Percentiles rank a stretch among this genome's conserved stretches.
phyloP scores from a whole-genome alignment of 768 basidiomycete species.

The Psilocybe cubensis region DNA sequence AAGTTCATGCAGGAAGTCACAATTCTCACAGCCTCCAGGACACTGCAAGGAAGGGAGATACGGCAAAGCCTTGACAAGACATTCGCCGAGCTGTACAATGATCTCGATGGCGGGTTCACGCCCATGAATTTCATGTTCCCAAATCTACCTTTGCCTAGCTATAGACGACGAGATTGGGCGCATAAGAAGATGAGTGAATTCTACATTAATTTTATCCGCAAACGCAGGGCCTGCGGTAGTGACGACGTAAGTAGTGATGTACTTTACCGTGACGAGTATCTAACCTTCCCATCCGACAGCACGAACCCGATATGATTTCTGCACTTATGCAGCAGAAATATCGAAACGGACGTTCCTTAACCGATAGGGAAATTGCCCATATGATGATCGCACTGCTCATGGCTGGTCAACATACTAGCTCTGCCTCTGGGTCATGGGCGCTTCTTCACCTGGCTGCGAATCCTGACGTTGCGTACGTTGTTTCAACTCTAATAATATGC shows the following conservation, averaged over 20 bases:
- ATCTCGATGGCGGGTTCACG: constrained; percentile 95
- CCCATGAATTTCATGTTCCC: constrained; percentile 96
- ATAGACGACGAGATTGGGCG: constrained; percentile 85
- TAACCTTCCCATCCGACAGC: too few species aligned
- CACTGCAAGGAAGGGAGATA: constrained; percentile 93
- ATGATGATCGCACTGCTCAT: constrained; percentile 99
- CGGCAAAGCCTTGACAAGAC: constrained; percentile 76
- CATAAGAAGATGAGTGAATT: constrained; percentile 94
- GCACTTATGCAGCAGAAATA: constrained; percentile 88
- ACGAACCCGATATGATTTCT: constrained; percentile 91
- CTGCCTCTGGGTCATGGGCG: constrained; percentile 89
- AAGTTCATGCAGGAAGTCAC: constrained; percentile 85
- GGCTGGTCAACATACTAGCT: constrained; percentile 99
- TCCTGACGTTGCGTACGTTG: constrained; percentile 75
- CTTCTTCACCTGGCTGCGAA: constrained; percentile 85
- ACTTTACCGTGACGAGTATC: too few species aligned
- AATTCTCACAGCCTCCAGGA: constrained; percentile 92
- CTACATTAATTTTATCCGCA: constrained; percentile 84
- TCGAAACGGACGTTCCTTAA: constrained; percentile 74
- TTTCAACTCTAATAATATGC: neutral
- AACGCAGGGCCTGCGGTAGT: constrained; percentile 57
- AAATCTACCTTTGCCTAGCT: constrained; percentile 88
- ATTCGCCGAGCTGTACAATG: constrained; percentile 84
- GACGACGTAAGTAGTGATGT: too few species aligned
- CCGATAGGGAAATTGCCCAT: constrained; percentile 93